phyloP scores from a whole-genome alignment of 2,329 filamentous ascomycete species.

The Bipolaris zeicola region DNA sequence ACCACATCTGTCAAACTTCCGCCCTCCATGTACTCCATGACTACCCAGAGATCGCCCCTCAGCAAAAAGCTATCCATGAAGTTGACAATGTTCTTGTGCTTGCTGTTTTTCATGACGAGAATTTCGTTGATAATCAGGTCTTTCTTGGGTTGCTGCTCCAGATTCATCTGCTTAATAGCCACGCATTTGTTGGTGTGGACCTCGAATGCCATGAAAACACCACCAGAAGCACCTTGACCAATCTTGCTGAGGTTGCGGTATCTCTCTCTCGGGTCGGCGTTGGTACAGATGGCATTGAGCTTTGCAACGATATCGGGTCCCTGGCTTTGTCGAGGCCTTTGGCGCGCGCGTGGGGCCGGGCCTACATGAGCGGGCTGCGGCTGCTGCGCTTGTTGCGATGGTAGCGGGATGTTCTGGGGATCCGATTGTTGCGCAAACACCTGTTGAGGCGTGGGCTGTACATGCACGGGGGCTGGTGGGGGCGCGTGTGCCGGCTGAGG shows the following conservation, averaged over 20 bases:
- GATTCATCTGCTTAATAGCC: constrained; percentile 99
- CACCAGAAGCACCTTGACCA: constrained; percentile 94
- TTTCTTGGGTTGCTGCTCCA: constrained; percentile 98
- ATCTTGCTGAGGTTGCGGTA: constrained; percentile 93
- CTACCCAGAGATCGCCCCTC: constrained; percentile 91
- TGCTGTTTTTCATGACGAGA: constrained; percentile 98
- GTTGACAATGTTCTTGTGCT: constrained; percentile 98
- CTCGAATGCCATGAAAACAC: constrained; percentile 91
- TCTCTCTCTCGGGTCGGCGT: constrained; percentile 84
- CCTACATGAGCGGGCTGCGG: constrained; percentile 50
- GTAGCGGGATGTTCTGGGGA: constrained; percentile 51
- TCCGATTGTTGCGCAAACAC: constrained; percentile 49
- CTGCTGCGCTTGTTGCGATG: constrained; percentile 51
- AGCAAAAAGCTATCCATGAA: constrained; percentile 97
- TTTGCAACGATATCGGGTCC: constrained; percentile 81
- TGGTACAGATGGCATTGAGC: constrained; percentile 86
- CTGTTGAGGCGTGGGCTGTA: constrained; percentile 58
- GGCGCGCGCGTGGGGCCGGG: constrained; percentile 71
- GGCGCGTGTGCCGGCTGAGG: constrained; percentile 40
- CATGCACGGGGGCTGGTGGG: constrained; percentile 51
- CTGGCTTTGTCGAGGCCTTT: constrained; percentile 78
- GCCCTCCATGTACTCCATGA: constrained; percentile 99
- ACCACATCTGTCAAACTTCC: constrained; percentile 97
- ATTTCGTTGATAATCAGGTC: constrained; percentile 99
- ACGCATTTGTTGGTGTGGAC: constrained; percentile 83